Evolutionary conservation across 306 rosid genomes (phyloP).

Genomic region (Prinsepia uniflora): DNA sequence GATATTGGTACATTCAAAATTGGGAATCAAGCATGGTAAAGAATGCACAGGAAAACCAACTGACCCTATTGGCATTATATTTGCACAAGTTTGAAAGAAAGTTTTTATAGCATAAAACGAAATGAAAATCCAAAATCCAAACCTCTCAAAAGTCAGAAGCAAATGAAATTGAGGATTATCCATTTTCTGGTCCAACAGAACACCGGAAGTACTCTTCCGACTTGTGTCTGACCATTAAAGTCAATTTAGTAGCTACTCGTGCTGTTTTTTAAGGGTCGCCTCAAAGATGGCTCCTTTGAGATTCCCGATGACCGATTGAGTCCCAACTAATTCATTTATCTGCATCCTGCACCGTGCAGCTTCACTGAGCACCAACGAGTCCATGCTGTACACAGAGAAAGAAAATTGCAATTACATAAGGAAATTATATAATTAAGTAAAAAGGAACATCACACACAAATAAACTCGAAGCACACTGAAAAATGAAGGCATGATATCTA

Average conservation of each 20-base stretch:
- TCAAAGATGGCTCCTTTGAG: constrained; percentile 78
- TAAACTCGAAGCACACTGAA: neutral
- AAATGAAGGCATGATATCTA: neutral
- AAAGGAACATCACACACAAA: neutral
- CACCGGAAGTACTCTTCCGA: neutral
- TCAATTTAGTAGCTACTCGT: neutral
- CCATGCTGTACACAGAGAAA: constrained; percentile 53
- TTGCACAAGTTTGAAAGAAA: neutral
- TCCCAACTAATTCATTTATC: constrained; percentile 70
- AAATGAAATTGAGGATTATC: neutral
- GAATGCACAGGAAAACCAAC: neutral
- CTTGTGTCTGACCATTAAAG: neutral
- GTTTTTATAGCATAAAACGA: neutral
- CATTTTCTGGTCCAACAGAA: neutral
- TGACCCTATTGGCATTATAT: neutral
- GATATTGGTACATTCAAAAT: neutral
- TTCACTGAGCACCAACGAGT: constrained; percentile 53
- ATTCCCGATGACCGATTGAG: constrained; percentile 49
- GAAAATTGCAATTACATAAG: constrained; percentile 4
- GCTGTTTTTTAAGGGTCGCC: constrained; percentile 45
- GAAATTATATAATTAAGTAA: neutral
- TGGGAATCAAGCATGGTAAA: neutral
- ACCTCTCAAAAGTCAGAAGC: neutral
- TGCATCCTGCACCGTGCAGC: constrained; percentile 55
- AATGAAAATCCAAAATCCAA: constrained; percentile 2